phyloP scores from a whole-genome alignment of 805 yeast species.

The Saccharomycopsis schoenii region DNA sequence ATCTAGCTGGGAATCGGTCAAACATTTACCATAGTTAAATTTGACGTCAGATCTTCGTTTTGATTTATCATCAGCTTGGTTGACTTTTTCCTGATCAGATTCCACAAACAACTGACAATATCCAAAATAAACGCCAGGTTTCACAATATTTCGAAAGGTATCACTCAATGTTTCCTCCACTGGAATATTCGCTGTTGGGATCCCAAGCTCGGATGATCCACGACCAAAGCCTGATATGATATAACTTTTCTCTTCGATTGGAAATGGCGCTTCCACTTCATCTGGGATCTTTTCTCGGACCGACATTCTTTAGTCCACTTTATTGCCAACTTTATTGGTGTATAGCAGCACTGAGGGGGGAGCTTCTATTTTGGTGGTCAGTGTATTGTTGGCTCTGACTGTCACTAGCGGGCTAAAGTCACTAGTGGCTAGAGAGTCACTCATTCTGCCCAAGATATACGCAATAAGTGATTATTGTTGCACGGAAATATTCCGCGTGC shows the following conservation, averaged over 20 bases:
- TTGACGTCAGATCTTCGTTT: constrained; percentile 37
- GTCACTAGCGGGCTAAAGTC: too few relatives aligned
- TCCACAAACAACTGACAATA: constrained; percentile 36
- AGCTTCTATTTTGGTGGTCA: too few relatives aligned
- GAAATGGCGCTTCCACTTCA: constrained; percentile 36
- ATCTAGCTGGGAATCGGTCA: constrained; percentile 33
- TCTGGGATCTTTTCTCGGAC: constrained; percentile 27
- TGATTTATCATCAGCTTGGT: constrained; percentile 19
- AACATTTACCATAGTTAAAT: constrained; percentile 4
- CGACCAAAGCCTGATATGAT: constrained; percentile 86
- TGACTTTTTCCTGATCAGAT: constrained; percentile 20
- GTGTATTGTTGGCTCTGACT: too few relatives aligned
- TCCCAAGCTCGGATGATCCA: constrained; percentile 87
- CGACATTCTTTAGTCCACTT: neutral
- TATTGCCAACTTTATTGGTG: neutral
- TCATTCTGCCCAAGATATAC: too few relatives aligned
- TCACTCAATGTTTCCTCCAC: constrained; percentile 36
- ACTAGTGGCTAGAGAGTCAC: too few relatives aligned
- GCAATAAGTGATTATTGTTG: too few relatives aligned
- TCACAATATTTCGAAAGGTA: constrained; percentile 33
- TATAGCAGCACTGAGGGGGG: too few relatives aligned
- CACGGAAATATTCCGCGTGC: too few relatives aligned
- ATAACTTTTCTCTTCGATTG: constrained; percentile 37
- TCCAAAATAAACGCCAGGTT: constrained; percentile 85
- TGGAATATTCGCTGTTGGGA: constrained; percentile 90